Base-by-base conservation (phyloP, 371 early-diverging fungal species). In the Mucor circinelloides region DNA sequence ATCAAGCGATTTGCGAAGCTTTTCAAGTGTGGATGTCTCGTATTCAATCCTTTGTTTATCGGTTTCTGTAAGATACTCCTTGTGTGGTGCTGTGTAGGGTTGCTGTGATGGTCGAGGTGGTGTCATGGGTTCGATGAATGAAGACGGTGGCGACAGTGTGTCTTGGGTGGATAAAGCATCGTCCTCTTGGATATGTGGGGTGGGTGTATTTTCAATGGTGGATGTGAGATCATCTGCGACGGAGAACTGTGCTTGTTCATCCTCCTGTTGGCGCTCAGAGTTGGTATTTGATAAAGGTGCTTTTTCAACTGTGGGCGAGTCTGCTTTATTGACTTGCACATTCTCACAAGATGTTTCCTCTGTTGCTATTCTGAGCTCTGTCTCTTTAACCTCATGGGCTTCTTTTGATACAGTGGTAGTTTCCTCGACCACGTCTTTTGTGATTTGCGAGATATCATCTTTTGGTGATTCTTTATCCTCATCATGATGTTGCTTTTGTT, bases 1-100 rank as follows among this genome's bases (percentile, higher is more conserved):
- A 46, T 81, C 82, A 15, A 81, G 70, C 5, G 77, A 74, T 17
- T 70, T 65, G 9, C 74, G 70, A 15, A 81, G 31, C 48, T 68
- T 79, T 34, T 50, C 48, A 9, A 81, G 61, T 2, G 70, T 70
- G 1, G 40, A 23, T 46, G 64, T 70, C 48, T 81, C 82, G 10
- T 75, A 68, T 19, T 58, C 63, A 21, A 79, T 75, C n/a, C 75
- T 65, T 27, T 62, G n/a, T 48, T 77, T 69, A 42, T 75, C 75
- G n/a, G 67, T 59, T 58, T 38, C 25, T 10, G 63, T 67, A 3
- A 71, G 36, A 31, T 67, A 63, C 0, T 63, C 63, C 30, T 66
- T 71, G 4, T 59, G 64, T 23, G 71, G 67, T 38, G 71, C 71
- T 25, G 28, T 15, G 40, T 23, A 15, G n/a, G 34, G 8, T 40